phyloP scores from a whole-genome alignment of 75 land plant genomes.

The Pseudotsuga menziesii region DNA sequence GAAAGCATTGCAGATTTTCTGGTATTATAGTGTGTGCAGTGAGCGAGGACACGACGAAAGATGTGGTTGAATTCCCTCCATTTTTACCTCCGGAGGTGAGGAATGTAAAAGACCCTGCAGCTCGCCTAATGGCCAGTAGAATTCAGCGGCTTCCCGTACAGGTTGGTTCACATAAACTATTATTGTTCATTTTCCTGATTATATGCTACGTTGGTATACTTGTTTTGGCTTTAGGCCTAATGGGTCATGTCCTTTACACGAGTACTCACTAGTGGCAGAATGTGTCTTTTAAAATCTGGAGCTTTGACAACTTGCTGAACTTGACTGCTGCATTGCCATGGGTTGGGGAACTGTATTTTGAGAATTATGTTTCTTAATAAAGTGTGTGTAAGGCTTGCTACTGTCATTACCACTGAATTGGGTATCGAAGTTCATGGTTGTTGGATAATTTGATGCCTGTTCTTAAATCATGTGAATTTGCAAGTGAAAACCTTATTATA shows the following conservation, averaged over 20 bases:
- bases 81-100: slow-evolving; percentile 74
- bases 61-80: slow-evolving; percentile 44
- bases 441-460: background rate
- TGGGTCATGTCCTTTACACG: too few relatives aligned
- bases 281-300: too few relatives aligned
- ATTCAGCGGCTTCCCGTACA: slow-evolving; percentile 76
- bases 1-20: background rate
- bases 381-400: background rate
- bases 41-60: background rate
- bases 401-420: too few relatives aligned
- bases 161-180: slow-evolving; percentile 11
- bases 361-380: background rate
- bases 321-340: too few relatives aligned
- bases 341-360: background rate
- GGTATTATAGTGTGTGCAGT: background rate
- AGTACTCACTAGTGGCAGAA: too few relatives aligned
- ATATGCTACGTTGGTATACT: background rate
- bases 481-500: background rate
- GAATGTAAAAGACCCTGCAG: slow-evolving; percentile 50
- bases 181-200: background rate
- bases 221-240: too few relatives aligned
- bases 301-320: too few relatives aligned
- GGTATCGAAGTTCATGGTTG: background rate
- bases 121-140: slow-evolving; percentile 51
- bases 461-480: background rate